Evolutionary conservation across 2,329 filamentous ascomycete species (phyloP).

Genomic region (Zymoseptoria pseudotritici): DNA sequence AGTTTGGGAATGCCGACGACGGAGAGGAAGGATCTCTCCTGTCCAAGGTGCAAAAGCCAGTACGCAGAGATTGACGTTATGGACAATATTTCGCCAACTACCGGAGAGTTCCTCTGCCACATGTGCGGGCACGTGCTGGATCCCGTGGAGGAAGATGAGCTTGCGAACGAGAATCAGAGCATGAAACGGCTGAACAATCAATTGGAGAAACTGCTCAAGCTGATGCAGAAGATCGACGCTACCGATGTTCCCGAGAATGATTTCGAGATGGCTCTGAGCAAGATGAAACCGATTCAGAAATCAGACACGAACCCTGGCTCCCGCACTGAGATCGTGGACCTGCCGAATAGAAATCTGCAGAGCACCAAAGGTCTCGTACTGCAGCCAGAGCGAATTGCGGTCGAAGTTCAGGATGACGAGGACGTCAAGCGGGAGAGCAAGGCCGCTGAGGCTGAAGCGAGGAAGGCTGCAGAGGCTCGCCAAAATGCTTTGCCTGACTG

Average conservation of each 20-base stretch:
- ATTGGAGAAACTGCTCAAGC: slow-evolving; percentile 68
- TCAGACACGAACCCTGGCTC: slow-evolving; percentile 59
- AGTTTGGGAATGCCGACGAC: slow-evolving; percentile 66
- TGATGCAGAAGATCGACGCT: slow-evolving; percentile 70
- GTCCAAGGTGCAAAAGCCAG: slow-evolving; percentile 66
- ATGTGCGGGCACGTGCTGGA: slow-evolving; percentile 61
- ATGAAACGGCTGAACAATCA: slow-evolving; percentile 70
- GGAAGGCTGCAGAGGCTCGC: slow-evolving; percentile 27
- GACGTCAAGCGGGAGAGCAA: slow-evolving; percentile 27
- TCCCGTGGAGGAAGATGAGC: slow-evolving; percentile 55
- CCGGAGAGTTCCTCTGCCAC: slow-evolving; percentile 65
- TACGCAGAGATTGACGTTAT: slow-evolving; percentile 88
- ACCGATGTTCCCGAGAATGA: slow-evolving; percentile 64
- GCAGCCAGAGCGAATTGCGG: slow-evolving; percentile 30
- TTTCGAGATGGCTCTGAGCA: slow-evolving; percentile 61
- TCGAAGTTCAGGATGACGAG: slow-evolving; percentile 30
- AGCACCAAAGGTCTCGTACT: slow-evolving; percentile 29
- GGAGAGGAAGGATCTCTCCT: slow-evolving; percentile 90
- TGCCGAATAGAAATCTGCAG: slow-evolving; percentile 26
- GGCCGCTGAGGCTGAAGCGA: slow-evolving; percentile 24
- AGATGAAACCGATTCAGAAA: slow-evolving; percentile 57
- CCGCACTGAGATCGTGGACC: slow-evolving; percentile 28
- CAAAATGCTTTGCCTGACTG: slow-evolving; percentile 31
- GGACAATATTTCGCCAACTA: slow-evolving; percentile 57
- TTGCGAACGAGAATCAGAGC: slow-evolving; percentile 49